Evolutionary conservation across 2,329 filamentous ascomycete species (phyloP), one percentile per base, ranked within the genome.

Genomic region (Hypoxylon sp.): DNA sequence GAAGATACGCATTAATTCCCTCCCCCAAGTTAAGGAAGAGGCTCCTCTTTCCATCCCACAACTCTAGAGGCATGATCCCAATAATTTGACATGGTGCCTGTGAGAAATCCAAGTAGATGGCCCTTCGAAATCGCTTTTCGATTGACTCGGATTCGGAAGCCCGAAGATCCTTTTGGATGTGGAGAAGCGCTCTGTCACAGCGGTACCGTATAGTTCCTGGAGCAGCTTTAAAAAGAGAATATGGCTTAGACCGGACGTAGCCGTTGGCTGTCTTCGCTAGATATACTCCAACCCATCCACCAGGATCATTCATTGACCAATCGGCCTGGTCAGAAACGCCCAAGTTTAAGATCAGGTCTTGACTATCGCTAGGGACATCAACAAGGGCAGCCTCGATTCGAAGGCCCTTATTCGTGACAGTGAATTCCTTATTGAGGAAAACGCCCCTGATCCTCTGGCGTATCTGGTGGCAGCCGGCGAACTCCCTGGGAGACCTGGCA

Each of bases 201-300:
- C 30, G 30, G 21, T 38, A 52, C 6, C 36, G 52, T 14, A 25
- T 14, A 46, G 34, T 38, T 36, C 25, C 32, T n/a, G 46, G 52
- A 17, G 36, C 46, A 3, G 60, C 52, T 13, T 14, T 63, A 19
- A 57, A 61, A 25, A 63, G 52, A 46, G n/a, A 25, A 10, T 55
- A 41, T 5, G 56, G 49, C 3, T 28, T 60, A 30, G 56, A 60
- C 10, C 56, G 55, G 7, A 55, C 62, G 23, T 60, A 60, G n/a
- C 50, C 60, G 21, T 52, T 51, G 7, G 53, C 32, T 9, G 48
- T 63, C 56, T 65, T 65, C 11, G 45, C 17, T 13, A 65, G 32
- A 49, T 60, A 65, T 7, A 66, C n/a, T 7, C 58, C 58, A 19
- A 57, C 5, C 58, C 58, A 63, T 6, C 63, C 59, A 11, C 38